Base-by-base conservation (phyloP, 805 yeast genomes). In the Starmerella stigmatis region DNA sequence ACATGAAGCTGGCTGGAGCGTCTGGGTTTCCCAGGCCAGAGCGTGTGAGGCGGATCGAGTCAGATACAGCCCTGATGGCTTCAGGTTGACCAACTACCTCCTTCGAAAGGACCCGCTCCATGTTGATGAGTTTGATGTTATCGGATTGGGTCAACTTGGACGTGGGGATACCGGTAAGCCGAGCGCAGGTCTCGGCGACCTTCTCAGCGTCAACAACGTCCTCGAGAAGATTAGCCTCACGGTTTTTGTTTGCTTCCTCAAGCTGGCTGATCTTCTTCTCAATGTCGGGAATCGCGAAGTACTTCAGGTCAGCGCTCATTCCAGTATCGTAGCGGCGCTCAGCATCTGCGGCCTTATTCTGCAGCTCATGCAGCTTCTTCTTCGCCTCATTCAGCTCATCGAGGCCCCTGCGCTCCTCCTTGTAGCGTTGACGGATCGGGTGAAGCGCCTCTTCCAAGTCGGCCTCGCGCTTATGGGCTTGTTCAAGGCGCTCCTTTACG, bases 131-230 rank as follows among this genome's bases (percentile, higher is more conserved):
- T 69, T 89, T 89, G 46, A 84, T 70, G 64, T 92, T 92, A 67
- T 92, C 98, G 26, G 96, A 92, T 66, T 88, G 96, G 5, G 94
- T 83, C 58, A 89, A 73, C 67, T 94, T 92, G 51, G 81, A 76
- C 20, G 89, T 97, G 12, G 98, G 98, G 49, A 92, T 89, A 63
- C 97, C 97, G 2, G 98, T 89, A 57, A 94, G 72, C 62, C 94
- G 76, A 2, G 96, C 96, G 19, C 95, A 95, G 22, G 96, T 88
- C 66, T 88, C 96, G n/a, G 95, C 84, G 57, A 88, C 88, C 46
- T 85, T 85, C 48, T 86, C 96, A 23, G 86, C 69, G 44, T 89
- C 92, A 45, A 92, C 98, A 41, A 86, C 92, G 60, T 89, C 94
- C 59, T 77, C 84, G 47, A 86, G 75, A 75, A 89, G 69, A 10